Percentiles rank a stretch among this genome's conserved stretches.
Conservation (phyloP, 2,329 filamentous ascomycete genomes). For the Trichoderma breve region DNA sequence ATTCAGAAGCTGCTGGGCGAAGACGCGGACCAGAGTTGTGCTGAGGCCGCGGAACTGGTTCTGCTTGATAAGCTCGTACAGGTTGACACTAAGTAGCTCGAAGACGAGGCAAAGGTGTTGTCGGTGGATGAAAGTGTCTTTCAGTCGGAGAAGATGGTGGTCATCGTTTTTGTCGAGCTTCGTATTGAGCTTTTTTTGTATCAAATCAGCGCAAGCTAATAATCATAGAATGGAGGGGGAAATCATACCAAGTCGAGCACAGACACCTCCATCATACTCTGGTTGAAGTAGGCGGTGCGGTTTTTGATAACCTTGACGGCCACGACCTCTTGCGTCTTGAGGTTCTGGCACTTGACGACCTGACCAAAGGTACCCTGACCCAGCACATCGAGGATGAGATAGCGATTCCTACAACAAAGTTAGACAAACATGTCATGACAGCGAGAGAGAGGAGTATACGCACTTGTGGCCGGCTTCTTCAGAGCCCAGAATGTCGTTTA, state of each 20-base stretch:
- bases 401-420: conserved; percentile 68
- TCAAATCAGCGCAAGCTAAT: neutral
- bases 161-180: conserved; percentile 99
- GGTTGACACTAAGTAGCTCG: conserved; percentile 91
- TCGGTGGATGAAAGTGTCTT: conserved; percentile 96
- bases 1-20: conserved; percentile 93
- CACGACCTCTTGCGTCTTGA: conserved; percentile 97
- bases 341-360: conserved; percentile 97
- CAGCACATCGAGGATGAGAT: conserved; percentile 93
- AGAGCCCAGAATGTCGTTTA: conserved; percentile 96
- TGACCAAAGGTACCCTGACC: conserved; percentile 98
- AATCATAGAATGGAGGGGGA: neutral
- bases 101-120: conserved; percentile 97
- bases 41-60: conserved; percentile 98
- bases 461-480: conserved; percentile 98
- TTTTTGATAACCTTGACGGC: conserved; percentile 99
- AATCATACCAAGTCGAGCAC: conserved; percentile 80
- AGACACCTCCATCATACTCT: conserved; percentile 99
- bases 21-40: conserved; percentile 94
- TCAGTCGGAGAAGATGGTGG: conserved; percentile 88
- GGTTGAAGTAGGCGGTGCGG: conserved; percentile 97
- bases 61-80: conserved; percentile 99
- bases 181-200: conserved; percentile 73
- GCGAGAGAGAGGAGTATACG: conserved; percentile 29
- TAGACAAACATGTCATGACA: neutral